Percentiles rank a stretch among this genome's conserved stretches.
Conservation (phyloP, 805 yeast species). For the Candida berthetii region DNA sequence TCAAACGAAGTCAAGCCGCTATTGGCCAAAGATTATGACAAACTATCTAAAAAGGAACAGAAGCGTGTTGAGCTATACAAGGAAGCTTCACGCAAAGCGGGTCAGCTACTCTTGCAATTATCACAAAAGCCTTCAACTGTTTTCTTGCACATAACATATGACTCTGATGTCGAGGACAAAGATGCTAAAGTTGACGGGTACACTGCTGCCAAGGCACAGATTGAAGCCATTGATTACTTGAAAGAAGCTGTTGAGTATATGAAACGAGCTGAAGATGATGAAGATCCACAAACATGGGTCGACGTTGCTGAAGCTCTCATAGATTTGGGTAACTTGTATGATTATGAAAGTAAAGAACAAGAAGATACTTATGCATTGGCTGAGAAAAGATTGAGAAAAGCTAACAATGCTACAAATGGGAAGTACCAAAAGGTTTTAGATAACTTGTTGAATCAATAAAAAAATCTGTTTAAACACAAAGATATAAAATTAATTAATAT, state of each 20-base stretch:
- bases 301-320: constrained; percentile 83
- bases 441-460: constrained; percentile 29
- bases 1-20: constrained; percentile 8
- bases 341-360: constrained; percentile 61
- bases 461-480: no score
- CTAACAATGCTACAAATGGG: constrained; percentile 78
- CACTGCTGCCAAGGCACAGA: constrained; percentile 36
- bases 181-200: constrained; percentile 18
- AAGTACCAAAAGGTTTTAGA: constrained; percentile 61
- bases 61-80: constrained; percentile 23
- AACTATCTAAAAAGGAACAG: constrained; percentile 10
- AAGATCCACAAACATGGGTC: constrained; percentile 78
- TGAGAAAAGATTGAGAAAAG: constrained; percentile 57
- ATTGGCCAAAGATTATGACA: constrained; percentile 5
- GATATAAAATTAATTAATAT: background rate
- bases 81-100: constrained; percentile 43
- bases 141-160: constrained; percentile 54
- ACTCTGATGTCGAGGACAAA: constrained; percentile 36
- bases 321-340: constrained; percentile 68
- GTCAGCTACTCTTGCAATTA: constrained; percentile 57
- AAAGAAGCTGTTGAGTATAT: constrained; percentile 52
- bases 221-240: constrained; percentile 40
- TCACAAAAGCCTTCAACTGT: constrained; percentile 55
- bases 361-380: constrained; percentile 63
- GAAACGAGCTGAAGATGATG: constrained; percentile 54